Evolutionary conservation across 257 asterid genomes (phyloP), one percentile per base, ranked within the genome.

Genomic region (Henckelia pumila): DNA sequence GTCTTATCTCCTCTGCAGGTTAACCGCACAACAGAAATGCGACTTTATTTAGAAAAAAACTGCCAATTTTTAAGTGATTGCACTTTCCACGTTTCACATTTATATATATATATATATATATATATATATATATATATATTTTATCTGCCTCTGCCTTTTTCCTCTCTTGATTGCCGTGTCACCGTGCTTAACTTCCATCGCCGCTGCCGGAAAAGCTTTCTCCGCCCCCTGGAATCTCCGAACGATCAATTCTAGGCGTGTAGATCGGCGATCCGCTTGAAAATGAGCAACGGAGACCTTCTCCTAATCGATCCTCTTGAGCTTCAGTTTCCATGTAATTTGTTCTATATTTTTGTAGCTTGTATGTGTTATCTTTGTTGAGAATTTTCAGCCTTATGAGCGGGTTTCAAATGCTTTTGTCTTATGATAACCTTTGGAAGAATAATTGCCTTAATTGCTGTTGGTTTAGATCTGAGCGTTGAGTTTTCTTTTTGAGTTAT

Each of bases 281-380:
- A 25, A 40, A 79, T 79, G 84, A 66, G 76, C 53, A 82, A 63
- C 82, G 70, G 80, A 62, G 91, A 84, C 56, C 89, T 85, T 73
- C 92, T 87, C 66, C 86, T 80, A 70, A 82, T 89, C 77, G 93
- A 87, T 11, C 96, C 96, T 5, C 80, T 82, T 47, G 96, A 89
- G 66, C 96, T 89, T 70, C 89, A 87, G 71, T 89, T 89, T 73
- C 78, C 84, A 64, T 87, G 96, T 89, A 75, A 59, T 73, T 59
- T 16, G 3, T 37, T 19, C 1, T 25, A 19, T n/a, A n/a, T n/a
- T n/a, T 22, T 23, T 67, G 40, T 44, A 24, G 3, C 26, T 23
- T 29, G 8, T 17, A 11, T 47, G 5, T 58, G 26, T 40, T 49
- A 17, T 16, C 52, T 71, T 6, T 22, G 1, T 23, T 73, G 56